phyloP scores from a whole-genome alignment of 2,329 filamentous ascomycete species.

The Stemphylium vesicarium region DNA sequence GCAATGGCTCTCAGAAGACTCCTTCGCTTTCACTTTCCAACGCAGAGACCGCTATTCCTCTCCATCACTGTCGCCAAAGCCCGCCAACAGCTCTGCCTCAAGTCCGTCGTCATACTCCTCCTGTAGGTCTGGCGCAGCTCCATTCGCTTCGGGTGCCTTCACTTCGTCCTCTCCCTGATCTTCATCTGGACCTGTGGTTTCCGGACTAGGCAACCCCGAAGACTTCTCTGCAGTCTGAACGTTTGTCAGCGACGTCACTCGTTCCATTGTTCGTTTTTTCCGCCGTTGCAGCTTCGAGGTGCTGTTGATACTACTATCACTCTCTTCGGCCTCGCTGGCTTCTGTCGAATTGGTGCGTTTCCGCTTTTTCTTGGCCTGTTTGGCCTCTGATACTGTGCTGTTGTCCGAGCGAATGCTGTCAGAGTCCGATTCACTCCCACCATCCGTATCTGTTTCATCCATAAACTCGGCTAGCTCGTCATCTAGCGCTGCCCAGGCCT shows the following conservation, averaged over 20 bases:
- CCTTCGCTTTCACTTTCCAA: not conserved
- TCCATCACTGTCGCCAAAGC: slow-evolving; percentile 33
- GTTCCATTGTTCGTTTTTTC: slow-evolving; percentile 55
- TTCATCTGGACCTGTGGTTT: slow-evolving; percentile 49
- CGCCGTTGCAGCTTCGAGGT: slow-evolving; percentile 54
- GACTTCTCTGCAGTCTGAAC: slow-evolving; percentile 49
- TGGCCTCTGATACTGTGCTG: slow-evolving; percentile 34
- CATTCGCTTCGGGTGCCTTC: slow-evolving; percentile 45
- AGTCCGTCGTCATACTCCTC: slow-evolving; percentile 61
- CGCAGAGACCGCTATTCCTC: slow-evolving; percentile 15
- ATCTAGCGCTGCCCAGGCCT: slow-evolving; percentile 60
- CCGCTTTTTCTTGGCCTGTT: slow-evolving; percentile 43
- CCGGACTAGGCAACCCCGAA: slow-evolving; percentile 50
- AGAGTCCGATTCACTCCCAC: slow-evolving; percentile 38
- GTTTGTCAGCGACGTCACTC: slow-evolving; percentile 56
- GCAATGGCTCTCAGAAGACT: not conserved
- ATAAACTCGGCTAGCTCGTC: slow-evolving; percentile 80
- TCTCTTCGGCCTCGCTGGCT: slow-evolving; percentile 50
- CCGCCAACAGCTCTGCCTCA: slow-evolving; percentile 53
- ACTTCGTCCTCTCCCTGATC: slow-evolving; percentile 53
- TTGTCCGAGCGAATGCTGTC: slow-evolving; percentile 44
- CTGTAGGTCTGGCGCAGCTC: slow-evolving; percentile 50
- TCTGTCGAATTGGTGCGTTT: slow-evolving; percentile 44
- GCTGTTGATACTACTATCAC: slow-evolving; percentile 45
- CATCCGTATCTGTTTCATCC: slow-evolving; percentile 51